Evolutionary conservation across 192 early-diverging fungal species (phyloP).

Genomic region (Rhizoclosmatium sp.): DNA sequence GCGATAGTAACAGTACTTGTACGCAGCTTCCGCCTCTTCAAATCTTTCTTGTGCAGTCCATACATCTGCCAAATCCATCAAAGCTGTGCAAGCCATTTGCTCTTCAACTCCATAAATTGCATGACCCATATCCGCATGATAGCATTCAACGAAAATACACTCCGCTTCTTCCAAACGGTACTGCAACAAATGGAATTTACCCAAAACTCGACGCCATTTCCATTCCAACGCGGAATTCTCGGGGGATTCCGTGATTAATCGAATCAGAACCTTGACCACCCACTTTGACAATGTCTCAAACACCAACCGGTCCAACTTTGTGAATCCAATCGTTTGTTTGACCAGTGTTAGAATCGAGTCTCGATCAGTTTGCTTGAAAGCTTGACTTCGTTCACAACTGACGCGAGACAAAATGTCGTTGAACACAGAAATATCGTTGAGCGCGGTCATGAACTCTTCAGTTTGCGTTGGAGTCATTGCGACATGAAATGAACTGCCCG

Average conservation of each 20-base stretch:
- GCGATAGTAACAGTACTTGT: not conserved
- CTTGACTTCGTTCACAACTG: not conserved
- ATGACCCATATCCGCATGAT: not conserved
- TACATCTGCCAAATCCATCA: slow-evolving; percentile 26
- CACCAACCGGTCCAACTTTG: slow-evolving; percentile 23
- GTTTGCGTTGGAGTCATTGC: not conserved
- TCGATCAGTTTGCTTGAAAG: slow-evolving; percentile 16
- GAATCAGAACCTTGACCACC: not conserved
- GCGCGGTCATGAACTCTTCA: not conserved
- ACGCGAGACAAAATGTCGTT: not conserved
- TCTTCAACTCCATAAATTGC: slow-evolving; percentile 32
- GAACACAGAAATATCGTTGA: not conserved
- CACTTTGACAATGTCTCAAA: slow-evolving; percentile 16
- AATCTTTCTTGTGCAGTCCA: slow-evolving; percentile 1
- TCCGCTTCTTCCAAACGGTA: too few relatives aligned
- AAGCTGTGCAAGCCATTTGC: slow-evolving; percentile 32
- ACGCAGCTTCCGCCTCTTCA: slow-evolving; percentile 29
- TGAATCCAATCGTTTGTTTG: slow-evolving; percentile 8
- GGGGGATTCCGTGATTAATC: too few relatives aligned
- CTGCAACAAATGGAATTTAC: too few relatives aligned
- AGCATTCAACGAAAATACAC: not conserved
- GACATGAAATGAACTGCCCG: slow-evolving; percentile 21
- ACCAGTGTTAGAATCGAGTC: slow-evolving; percentile 18
- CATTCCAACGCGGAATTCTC: not conserved
- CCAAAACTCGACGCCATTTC: too few relatives aligned